Evolutionary conservation across 768 basidiomycete species (phyloP), one percentile per base, ranked within the genome.

Genomic region (Psilocybe azurescens): DNA sequence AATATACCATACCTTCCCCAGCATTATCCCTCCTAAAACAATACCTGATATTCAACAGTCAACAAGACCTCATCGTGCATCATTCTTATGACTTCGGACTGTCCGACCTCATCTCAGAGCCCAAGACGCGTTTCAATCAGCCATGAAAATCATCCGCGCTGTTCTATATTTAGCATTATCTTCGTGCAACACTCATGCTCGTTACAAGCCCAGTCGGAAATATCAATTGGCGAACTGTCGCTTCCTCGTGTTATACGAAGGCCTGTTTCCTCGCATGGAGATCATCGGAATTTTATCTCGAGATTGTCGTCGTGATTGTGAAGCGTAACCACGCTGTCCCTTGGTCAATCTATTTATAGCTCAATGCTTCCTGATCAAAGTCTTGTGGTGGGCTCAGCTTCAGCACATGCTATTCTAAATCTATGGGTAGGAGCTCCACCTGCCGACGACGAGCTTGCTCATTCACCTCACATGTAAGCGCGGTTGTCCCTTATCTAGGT

Each of bases 301-400:
- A 41, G 28, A 32, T 56, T 13, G 39, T 47, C 18, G 55, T 53
- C 44, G 10, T n/a, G n/a, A n/a, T 56, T 44, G 24, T 24, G 24
- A 28, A 9, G 13, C 29, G 44, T 29, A 47, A 56, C 41, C 55
- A 56, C 30, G 55, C 41, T 56, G 55, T 8, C 14, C n/a, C 52
- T 53, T 56, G 28, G 29, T 24, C n/a, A 14, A 36, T 56, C 55
- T 56, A 56, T 56, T 56, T 56, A 41, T 46, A 56, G 44, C 55
- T 14, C 41, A 39, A 16, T 14, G 53, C 55, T 56, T 56, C 55
- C 46, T 47, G 44, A 56, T 53, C 52, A 53, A 53, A 53, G 30
- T 47, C 55, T 56, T 56, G 55, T 56, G 55, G 55, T 41, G 24
- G 18, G 10, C 16, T 30, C 29, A 16, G 24, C 55, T 47, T 47